These are phyloP conservation scores for Linnemannia elongata DNA, from an alignment of 192 early-diverging fungal genomes.

Conservation along the genomic window DNA sequence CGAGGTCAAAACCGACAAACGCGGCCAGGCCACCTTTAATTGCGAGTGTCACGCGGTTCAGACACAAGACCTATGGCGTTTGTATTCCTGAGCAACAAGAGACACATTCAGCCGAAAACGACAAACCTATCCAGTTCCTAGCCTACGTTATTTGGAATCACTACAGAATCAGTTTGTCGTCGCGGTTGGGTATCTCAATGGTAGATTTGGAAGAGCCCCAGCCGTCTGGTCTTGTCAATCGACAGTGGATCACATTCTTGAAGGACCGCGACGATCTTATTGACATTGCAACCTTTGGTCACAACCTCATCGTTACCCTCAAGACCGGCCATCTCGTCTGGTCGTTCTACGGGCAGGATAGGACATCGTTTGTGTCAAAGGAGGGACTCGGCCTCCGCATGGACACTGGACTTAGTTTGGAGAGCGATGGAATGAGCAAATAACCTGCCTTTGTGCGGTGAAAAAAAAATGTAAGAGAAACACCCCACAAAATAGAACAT, in stretches of 20 bases:
- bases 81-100: slow-evolving; percentile 12
- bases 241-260: slow-evolving; percentile 35
- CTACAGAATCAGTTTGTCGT: slow-evolving; percentile 29
- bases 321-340: slow-evolving; percentile 26
- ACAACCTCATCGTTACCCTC: slow-evolving; percentile 29
- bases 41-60: slow-evolving; percentile 16
- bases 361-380: not conserved
- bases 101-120: not conserved
- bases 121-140: slow-evolving; percentile 18
- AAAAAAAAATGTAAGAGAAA: too few relatives aligned
- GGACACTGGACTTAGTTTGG: too few relatives aligned
- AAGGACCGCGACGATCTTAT: slow-evolving; percentile 18
- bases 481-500: too few relatives aligned
- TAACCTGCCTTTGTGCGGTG: too few relatives aligned
- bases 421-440: too few relatives aligned
- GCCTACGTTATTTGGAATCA: slow-evolving; percentile 48
- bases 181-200: slow-evolving; percentile 15
- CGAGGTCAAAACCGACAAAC: too few relatives aligned
- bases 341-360: slow-evolving; percentile 23
- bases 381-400: too few relatives aligned
- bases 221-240: not conserved
- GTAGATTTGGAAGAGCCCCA: slow-evolving; percentile 24
- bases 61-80: slow-evolving; percentile 23
- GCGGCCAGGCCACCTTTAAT: not conserved
- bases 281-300: slow-evolving; percentile 27